Evolutionary conservation across 192 early-diverging fungal species (phyloP), one percentile per base, ranked within the genome.

Genomic region (Ambispora gerdemannii): DNA sequence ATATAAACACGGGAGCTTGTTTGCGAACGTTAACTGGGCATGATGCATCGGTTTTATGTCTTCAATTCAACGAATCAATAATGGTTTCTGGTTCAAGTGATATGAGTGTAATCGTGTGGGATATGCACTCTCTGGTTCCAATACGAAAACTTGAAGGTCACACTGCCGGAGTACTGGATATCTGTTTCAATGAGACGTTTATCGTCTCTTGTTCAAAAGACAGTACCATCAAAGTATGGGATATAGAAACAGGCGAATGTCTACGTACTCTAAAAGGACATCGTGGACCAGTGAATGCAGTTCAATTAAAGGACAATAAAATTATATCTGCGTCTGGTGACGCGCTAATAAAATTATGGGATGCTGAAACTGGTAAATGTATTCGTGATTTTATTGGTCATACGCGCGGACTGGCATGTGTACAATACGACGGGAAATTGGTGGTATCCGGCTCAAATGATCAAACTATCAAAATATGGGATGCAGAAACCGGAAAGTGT

Each of bases 171-270:
- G 93, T 98, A 10, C 83, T 95, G 28, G 93, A 94, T 74, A 90
- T 96, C 7, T 88, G 92, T 27, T 95, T 98, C 75, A 82, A 93
- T 72, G 73, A 82, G 43, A 65, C 82, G 27, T 72, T 82, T 36
- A 83, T 95, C 13, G 90, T 96, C 17, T 91, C 88, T 8, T 96
- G 94, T 75, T 95, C 93, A 53, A 95, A 97, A 79, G 97, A 98
- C 76, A 89, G 88, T 36, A 90, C 93, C 0, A 90, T 98, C 50
- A 89, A 90, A 70, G 82, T 97, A 17, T 99, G 97, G 95, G 81
- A 86, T 72, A 77, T 86, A n/a, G 63, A 75, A 20, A 81, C 82
- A 0, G 91, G 89, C 4, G 72, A 76, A 50, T 80, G 87, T 13
- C 50, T 91, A 52, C 81, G 84, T 19, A 90, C 84, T 0, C 70